phyloP scores from a whole-genome alignment of 2,329 filamentous ascomycete genomes.

The Huntiella decipiens region DNA sequence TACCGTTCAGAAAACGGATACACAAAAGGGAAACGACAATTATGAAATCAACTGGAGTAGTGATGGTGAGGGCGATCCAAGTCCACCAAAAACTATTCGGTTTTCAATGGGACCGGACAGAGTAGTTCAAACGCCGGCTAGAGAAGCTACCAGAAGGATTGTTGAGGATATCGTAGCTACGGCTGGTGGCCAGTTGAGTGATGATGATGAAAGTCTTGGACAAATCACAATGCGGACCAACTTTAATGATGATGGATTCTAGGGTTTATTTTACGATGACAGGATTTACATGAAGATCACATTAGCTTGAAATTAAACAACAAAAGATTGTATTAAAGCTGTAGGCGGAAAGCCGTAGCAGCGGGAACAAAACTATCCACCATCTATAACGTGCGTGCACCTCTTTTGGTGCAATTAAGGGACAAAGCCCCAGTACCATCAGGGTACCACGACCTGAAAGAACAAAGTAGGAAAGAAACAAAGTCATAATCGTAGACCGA shows the following conservation, averaged over 20 bases:
- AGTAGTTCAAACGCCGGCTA: conserved; percentile 62
- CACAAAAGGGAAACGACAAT: conserved; percentile 16
- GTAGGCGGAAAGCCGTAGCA: background rate
- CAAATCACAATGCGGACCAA: conserved; percentile 47
- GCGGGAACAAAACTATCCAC: background rate
- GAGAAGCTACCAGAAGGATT: conserved; percentile 63
- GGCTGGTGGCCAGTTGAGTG: conserved; percentile 33
- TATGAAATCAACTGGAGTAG: conserved; percentile 57
- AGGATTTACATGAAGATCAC: no score
- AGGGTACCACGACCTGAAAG: no score
- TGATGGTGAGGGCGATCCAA: conserved; percentile 56
- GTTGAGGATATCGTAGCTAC: conserved; percentile 64
- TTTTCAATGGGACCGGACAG: conserved; percentile 63
- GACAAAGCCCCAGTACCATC: no score
- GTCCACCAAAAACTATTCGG: conserved; percentile 84
- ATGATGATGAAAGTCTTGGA: conserved; percentile 40
- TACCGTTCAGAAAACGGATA: conserved; percentile 10
- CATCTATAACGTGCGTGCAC: background rate
- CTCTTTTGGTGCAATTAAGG: no score
- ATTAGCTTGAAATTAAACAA: no score
- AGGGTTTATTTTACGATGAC: no score
- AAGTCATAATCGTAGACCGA: background rate
- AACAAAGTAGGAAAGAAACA: background rate
- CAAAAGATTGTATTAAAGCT: no score
- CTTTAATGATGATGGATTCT: conserved; percentile 38